These are phyloP conservation scores for Rhamnella rubrinervis DNA, from an alignment of 331 rosid genomes.

Conservation along the genomic window DNA sequence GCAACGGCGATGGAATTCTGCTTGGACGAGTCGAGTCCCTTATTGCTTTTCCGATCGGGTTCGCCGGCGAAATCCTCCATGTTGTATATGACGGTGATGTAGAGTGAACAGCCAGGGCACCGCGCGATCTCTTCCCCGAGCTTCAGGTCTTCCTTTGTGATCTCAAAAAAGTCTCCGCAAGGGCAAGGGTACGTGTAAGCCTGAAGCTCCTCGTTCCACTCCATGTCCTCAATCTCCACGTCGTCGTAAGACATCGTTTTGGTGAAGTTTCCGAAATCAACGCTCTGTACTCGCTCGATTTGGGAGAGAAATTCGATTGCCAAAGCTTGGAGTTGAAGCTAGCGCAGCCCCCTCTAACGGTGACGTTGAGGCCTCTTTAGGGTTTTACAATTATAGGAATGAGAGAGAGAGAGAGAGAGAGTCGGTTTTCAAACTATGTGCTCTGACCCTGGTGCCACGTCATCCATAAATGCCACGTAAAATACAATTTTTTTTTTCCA, in stretches of 20 bases:
- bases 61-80: constrained; percentile 61
- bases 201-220: constrained; percentile 81
- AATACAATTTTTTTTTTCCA: no score
- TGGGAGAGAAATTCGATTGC: no score
- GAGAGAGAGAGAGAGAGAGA: background rate
- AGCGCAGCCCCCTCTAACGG: no score
- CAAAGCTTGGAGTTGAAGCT: no score
- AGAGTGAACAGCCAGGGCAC: constrained; percentile 98
- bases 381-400: background rate
- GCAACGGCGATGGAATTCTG: constrained; percentile 51
- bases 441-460: no score
- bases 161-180: constrained; percentile 91
- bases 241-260: constrained; percentile 86
- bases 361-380: background rate
- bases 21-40: constrained; percentile 36
- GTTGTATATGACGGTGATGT: constrained; percentile 84
- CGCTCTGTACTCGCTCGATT: no score
- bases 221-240: constrained; percentile 98
- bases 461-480: no score
- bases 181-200: constrained; percentile 92
- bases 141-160: constrained; percentile 81
- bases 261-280: no score
- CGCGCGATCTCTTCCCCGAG: constrained; percentile 95
- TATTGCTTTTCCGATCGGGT: constrained; percentile 39
- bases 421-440: no score